Evolutionary conservation across 2,329 filamentous ascomycete species (phyloP).

Genomic region (Elsinoe necatrix): DNA sequence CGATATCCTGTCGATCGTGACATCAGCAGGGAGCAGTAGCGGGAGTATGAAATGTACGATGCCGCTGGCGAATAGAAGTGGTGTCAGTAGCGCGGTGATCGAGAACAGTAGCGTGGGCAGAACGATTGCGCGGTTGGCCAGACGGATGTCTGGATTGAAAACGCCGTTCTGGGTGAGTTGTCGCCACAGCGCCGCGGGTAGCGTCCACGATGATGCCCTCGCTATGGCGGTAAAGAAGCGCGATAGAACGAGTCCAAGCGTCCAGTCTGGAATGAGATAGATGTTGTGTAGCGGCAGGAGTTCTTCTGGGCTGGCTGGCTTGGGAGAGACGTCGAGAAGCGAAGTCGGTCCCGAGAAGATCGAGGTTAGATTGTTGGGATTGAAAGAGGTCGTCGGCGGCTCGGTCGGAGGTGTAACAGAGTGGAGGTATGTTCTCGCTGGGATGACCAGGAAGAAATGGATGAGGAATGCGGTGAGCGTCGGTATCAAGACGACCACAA

Average conservation of each 20-base stretch:
- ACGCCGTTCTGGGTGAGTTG: constrained; percentile 64
- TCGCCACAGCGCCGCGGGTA: constrained; percentile 65
- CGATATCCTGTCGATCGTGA: constrained; percentile 2
- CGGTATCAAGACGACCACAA: constrained; percentile 71
- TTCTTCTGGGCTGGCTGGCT: constrained; percentile 22
- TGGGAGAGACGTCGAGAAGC: not conserved
- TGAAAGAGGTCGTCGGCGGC: constrained; percentile 9
- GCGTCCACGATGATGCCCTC: constrained; percentile 58
- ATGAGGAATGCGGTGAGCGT: constrained; percentile 69
- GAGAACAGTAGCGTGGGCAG: constrained; percentile 62
- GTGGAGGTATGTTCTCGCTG: constrained; percentile 67
- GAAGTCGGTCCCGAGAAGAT: constrained; percentile 7
- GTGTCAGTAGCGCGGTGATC: constrained; percentile 52
- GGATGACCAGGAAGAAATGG: constrained; percentile 82
- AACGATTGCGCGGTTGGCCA: constrained; percentile 82
- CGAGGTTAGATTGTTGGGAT: constrained; percentile 3
- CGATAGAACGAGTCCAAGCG: constrained; percentile 80
- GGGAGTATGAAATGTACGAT: constrained; percentile 35
- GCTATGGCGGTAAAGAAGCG: constrained; percentile 68
- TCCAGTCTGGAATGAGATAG: constrained; percentile 88
- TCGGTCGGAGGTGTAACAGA: constrained; percentile 19
- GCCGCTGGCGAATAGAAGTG: constrained; percentile 51
- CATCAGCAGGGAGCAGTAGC: constrained; percentile 13
- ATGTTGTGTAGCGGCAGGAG: constrained; percentile 57
- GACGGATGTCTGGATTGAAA: constrained; percentile 64